Percentiles rank a stretch among this genome's conserved stretches.
Evolutionary conservation across 2,329 filamentous ascomycete genomes (phyloP).

Genomic region (Diaporthe velutina): DNA sequence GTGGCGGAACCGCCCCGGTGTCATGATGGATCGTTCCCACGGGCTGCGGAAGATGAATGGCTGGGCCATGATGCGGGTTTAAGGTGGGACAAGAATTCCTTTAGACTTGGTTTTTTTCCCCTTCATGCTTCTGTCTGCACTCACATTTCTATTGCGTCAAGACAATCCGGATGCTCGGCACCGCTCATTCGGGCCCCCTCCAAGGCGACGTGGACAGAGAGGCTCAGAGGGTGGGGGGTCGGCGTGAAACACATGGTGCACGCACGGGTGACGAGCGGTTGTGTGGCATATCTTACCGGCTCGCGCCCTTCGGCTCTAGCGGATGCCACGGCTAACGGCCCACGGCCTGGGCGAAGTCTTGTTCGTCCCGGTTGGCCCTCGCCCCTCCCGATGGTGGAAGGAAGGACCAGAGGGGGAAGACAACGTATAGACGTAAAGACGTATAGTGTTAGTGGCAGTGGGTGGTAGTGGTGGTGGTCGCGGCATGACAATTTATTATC

Average conservation of each 20-base stretch:
- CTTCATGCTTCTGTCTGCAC: neutral
- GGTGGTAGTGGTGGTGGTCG: neutral
- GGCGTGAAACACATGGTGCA: slow-evolving; percentile 12
- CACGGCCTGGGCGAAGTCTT: slow-evolving; percentile 2
- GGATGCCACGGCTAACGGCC: slow-evolving; percentile 18
- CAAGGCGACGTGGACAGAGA: slow-evolving; percentile 20
- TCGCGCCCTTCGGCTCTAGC: slow-evolving; percentile 17
- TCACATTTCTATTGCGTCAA: slow-evolving; percentile 7
- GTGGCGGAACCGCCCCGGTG: slow-evolving; percentile 3
- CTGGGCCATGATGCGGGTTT: neutral
- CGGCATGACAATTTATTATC: slow-evolving; percentile 1
- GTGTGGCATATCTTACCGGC: neutral
- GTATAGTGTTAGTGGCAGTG: neutral
- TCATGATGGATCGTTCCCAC: neutral
- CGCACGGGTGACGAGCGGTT: neutral
- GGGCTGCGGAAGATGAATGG: neutral
- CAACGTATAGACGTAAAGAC: neutral
- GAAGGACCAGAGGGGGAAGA: neutral
- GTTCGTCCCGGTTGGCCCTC: neutral
- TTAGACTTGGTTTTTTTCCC: neutral
- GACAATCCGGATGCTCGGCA: slow-evolving; percentile 22
- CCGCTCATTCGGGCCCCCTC: neutral
- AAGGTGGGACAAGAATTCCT: neutral
- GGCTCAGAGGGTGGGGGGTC: slow-evolving; percentile 19
- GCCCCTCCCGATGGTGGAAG: neutral